These are phyloP conservation scores for Melampsora americana DNA, from an alignment of 1,284 basidiomycete genomes.

Conservation along the genomic window DNA sequence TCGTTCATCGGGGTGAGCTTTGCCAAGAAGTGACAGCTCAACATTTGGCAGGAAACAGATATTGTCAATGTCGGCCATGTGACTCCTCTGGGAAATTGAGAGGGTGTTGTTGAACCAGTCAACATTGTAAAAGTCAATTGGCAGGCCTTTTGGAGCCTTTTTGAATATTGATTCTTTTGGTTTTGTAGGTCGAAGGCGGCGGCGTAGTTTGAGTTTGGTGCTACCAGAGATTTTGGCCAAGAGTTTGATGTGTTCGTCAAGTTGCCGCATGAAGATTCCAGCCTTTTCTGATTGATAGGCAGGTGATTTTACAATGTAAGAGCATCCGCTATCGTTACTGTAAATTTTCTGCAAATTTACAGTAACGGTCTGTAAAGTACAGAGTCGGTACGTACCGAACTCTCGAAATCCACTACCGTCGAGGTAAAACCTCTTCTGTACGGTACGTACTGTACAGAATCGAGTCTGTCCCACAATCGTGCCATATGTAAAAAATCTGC, in stretches of 20 bases:
- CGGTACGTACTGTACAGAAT: no score
- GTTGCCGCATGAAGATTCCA: background rate
- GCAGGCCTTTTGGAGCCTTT: slow-evolving; percentile 15
- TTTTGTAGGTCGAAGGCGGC: background rate
- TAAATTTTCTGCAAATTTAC: no score
- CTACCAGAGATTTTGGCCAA: background rate
- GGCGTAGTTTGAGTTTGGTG: background rate
- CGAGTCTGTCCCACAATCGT: no score
- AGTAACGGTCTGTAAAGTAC: no score
- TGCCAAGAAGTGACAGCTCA: background rate
- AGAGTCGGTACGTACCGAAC: no score
- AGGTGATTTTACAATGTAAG: slow-evolving; percentile 2
- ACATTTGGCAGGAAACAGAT: background rate
- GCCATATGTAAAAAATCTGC: no score
- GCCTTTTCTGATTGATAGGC: background rate
- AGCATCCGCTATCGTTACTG: no score
- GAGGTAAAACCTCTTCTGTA: no score
- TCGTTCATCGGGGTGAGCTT: slow-evolving; percentile 18
- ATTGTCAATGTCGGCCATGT: slow-evolving; percentile 10
- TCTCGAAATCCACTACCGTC: no score
- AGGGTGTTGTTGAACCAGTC: slow-evolving; percentile 12
- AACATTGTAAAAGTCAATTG: slow-evolving; percentile 21
- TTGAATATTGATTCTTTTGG: background rate
- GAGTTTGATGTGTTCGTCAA: background rate
- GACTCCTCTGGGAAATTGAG: background rate